phyloP scores from a whole-genome alignment of 129 eudicot species.

The Sambucus nigra region DNA sequence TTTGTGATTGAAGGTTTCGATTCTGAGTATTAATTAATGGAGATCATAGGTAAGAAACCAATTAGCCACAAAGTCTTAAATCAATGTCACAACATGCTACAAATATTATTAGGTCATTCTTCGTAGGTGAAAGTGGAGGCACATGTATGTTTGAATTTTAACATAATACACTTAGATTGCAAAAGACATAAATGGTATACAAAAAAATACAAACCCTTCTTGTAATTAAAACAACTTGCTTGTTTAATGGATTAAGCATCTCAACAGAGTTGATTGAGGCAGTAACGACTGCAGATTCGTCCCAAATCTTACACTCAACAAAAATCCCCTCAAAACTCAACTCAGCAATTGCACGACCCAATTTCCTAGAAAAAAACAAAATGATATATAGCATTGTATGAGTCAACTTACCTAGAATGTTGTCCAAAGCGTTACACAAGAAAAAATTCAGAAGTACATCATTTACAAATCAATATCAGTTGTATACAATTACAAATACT shows the following conservation, averaged over 20 bases:
- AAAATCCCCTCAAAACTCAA: conserved; percentile 33
- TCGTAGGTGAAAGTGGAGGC: no score
- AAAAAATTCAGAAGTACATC: conserved; percentile 1
- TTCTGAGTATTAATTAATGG: no score
- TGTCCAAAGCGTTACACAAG: background rate
- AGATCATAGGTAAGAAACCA: no score
- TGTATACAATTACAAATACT: background rate
- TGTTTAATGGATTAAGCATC: conserved; percentile 50
- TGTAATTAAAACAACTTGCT: conserved; percentile 36
- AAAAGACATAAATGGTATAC: background rate
- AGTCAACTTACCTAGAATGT: conserved; percentile 7
- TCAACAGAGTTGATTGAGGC: conserved; percentile 38
- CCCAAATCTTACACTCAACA: conserved; percentile 65
- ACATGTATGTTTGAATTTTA: background rate
- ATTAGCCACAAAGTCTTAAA: no score
- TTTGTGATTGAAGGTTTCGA: background rate
- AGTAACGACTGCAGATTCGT: conserved; percentile 48
- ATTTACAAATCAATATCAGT: background rate
- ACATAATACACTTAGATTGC: background rate
- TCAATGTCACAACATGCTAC: background rate
- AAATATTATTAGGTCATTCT: background rate
- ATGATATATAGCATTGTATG: background rate
- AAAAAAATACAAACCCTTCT: conserved; percentile 47
- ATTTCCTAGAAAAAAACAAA: conserved; percentile 37
- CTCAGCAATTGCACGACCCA: conserved; percentile 45